Conservation (phyloP, 768 basidiomycete species). For the Lentinula aciculospora region DNA sequence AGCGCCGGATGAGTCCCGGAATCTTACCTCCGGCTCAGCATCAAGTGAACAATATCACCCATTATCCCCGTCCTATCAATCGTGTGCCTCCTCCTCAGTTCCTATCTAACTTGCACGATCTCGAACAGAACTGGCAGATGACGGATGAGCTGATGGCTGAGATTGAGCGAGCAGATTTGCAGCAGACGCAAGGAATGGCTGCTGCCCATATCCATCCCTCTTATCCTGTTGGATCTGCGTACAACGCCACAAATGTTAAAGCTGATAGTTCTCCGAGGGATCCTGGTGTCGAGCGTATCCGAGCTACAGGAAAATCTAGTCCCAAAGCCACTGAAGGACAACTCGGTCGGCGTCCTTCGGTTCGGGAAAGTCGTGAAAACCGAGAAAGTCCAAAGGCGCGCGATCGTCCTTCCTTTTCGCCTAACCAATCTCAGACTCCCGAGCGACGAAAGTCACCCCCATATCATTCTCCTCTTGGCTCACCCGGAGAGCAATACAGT, state of each 20-base stretch:
- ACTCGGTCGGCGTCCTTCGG: slow-evolving; percentile 33
- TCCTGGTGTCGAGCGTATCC: slow-evolving; percentile 48
- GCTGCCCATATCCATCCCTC: slow-evolving; percentile 25
- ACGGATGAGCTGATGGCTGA: slow-evolving; percentile 67
- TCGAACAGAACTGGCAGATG: slow-evolving; percentile 61
- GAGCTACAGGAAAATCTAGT: slow-evolving; percentile 45
- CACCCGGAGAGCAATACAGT: slow-evolving; percentile 44
- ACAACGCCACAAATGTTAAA: background rate
- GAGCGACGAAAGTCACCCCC: slow-evolving; percentile 46
- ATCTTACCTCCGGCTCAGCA: slow-evolving; percentile 14
- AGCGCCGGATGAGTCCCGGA: slow-evolving; percentile 20
- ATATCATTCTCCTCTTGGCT: slow-evolving; percentile 42
- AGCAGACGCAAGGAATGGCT: slow-evolving; percentile 48
- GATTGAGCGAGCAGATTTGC: slow-evolving; percentile 66
- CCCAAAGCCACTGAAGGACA: slow-evolving; percentile 47
- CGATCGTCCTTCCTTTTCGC: slow-evolving; percentile 32
- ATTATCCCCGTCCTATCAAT: slow-evolving; percentile 62
- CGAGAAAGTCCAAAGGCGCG: slow-evolving; percentile 31
- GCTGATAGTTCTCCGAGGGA: slow-evolving; percentile 27
- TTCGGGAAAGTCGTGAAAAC: slow-evolving; percentile 20
- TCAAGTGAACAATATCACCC: slow-evolving; percentile 26
- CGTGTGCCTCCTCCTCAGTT: slow-evolving; percentile 52
- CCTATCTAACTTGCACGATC: slow-evolving; percentile 45
- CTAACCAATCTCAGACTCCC: slow-evolving; percentile 40
- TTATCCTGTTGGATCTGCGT: slow-evolving; percentile 1